These are phyloP conservation scores for Wallacemonas sp. DNA, from an alignment of 208 protist species.

Conservation along the genomic window DNA sequence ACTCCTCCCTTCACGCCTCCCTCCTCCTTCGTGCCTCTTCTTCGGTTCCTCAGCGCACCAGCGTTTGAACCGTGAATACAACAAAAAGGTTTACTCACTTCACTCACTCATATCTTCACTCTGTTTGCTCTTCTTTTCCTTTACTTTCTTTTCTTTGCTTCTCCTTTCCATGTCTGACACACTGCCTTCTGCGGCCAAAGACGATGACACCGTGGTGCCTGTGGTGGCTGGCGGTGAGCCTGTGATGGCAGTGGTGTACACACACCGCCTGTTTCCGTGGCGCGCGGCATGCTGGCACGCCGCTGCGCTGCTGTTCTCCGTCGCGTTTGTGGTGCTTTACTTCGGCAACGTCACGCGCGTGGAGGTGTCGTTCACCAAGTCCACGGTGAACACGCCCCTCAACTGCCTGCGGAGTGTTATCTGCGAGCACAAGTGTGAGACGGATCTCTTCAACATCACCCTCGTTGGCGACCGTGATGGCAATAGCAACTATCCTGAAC, in stretches of 20 bases:
- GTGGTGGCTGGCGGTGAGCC: no score
- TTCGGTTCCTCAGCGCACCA: no score
- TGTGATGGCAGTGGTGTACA: no score
- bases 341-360: not conserved
- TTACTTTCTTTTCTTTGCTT: constrained; percentile 22
- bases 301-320: no score
- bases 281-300: no score
- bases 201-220: no score
- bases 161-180: not conserved
- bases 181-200: no score
- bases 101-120: not conserved
- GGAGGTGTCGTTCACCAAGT: not conserved
- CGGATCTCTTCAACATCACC: not conserved
- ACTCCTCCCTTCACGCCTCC: no score
- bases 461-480: not conserved
- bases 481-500: not conserved
- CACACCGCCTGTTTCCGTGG: not conserved
- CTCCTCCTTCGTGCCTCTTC: no score
- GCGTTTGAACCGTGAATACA: no score
- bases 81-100: no score
- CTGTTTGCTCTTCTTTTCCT: constrained; percentile 6
- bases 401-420: not conserved
- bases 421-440: not conserved
- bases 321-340: not conserved
- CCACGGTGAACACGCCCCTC: not conserved